Evolutionary conservation across 2,329 filamentous ascomycete species (phyloP), one percentile per base, ranked within the genome.

Genomic region (Bipolaris bicolor): DNA sequence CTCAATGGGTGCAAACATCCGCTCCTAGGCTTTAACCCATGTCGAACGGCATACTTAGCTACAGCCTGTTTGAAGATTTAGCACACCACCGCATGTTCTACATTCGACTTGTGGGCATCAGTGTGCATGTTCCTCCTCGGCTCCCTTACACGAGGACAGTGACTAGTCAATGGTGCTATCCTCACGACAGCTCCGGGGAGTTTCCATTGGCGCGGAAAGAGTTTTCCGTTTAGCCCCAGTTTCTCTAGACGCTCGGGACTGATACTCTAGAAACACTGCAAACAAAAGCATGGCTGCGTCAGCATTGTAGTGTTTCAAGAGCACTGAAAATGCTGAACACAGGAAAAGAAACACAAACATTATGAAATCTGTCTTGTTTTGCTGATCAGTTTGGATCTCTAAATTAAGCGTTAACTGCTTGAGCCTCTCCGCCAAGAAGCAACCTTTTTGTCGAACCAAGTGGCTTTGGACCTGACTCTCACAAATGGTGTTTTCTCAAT

Each of bases 401-500:
- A 16, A 22, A 39, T 16, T 24, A 18, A 11, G 18, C 9, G 39
- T 49, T 22, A 49, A 26, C 16, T 16, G 33, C 13, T 37, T 24
- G 62, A 52, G 3, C 49, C 46, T 22, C 59, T 58, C 4, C 56
- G 61, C 16, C 53, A 60, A 1, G 49, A 56, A n/a, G 18, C 24
- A 1, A 64, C 41, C 20, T 55, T 63, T 16, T 52, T 48, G 39
- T 64, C 61, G 7, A 67, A 24, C 60, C 61, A 62, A 3, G 56
- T 65, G 20, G 58, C 48, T 18, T 61, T 74, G 3, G 57, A 49
- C 24, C 40, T 36, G 18, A 44, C n/a, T 9, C 49, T 55, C 18
- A 72, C 63, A 50, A 79, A 79, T 0, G 80, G 79, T 22, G 80
- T 75, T 22, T 77, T 67, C 33, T 87, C 84, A 41, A 87, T 81